These are phyloP conservation scores for Calonectria pseudoreteaudii DNA, from an alignment of 2,329 filamentous ascomycete species.

Conservation along the genomic window DNA sequence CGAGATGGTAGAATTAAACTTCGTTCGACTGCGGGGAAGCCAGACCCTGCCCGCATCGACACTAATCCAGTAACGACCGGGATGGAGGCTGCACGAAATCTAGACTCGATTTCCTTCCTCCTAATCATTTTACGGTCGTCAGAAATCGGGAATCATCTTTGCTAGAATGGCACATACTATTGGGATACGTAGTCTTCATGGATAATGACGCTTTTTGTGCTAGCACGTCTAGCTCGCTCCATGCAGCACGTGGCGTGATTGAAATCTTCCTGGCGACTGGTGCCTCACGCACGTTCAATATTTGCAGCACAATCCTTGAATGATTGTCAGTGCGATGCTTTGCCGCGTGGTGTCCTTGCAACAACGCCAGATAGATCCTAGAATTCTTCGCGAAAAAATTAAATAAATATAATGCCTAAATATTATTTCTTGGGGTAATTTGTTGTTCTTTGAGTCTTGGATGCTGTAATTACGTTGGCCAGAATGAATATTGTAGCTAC, in stretches of 20 bases:
- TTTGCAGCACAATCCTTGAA: neutral
- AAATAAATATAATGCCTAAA: neutral
- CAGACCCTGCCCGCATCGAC: neutral
- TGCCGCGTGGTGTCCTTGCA: neutral
- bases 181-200: neutral
- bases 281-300: neutral
- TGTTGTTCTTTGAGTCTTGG: neutral
- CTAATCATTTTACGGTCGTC: neutral
- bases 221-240: neutral
- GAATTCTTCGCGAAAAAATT: neutral
- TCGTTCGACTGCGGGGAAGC: slow-evolving; percentile 2
- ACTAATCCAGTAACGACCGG: neutral
- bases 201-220: neutral
- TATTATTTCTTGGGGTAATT: neutral
- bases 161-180: no score
- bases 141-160: neutral
- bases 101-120: neutral
- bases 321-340: neutral
- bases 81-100: neutral
- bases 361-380: neutral
- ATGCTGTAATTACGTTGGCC: no score
- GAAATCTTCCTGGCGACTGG: neutral
- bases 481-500: no score
- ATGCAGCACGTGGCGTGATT: neutral
- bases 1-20: neutral